A percentile compares a stretch with the other conserved stretches of the same genome.
Conservation (phyloP, 2,329 filamentous ascomycete genomes). For the Epichloe glyceriae region DNA sequence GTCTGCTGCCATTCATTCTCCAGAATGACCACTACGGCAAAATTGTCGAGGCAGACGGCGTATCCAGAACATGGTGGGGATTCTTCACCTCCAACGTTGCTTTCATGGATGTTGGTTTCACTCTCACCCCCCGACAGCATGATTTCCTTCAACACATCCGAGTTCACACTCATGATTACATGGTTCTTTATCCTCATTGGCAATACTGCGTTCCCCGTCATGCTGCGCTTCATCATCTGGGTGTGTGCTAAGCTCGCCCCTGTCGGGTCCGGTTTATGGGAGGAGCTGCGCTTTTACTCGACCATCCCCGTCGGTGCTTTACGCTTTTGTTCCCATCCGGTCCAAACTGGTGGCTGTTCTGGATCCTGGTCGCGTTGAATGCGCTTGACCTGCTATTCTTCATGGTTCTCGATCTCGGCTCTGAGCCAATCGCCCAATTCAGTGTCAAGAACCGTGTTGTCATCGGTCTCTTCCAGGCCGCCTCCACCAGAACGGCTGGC, state of each 20-base stretch:
- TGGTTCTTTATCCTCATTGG: constrained; percentile 85
- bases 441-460: constrained; percentile 65
- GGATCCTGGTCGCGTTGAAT: constrained; percentile 71
- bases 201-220: constrained; percentile 89
- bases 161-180: constrained; percentile 63
- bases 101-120: constrained; percentile 93
- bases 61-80: constrained; percentile 74
- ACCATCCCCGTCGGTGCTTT: constrained; percentile 92
- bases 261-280: constrained; percentile 58
- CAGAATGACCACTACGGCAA: constrained; percentile 47
- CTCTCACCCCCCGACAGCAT: constrained; percentile 89
- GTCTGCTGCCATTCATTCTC: constrained; percentile 70
- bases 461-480: constrained; percentile 81
- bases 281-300: constrained; percentile 85
- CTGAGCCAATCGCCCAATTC: constrained; percentile 52
- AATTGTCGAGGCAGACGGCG: constrained; percentile 47
- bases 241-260: constrained; percentile 53
- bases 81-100: constrained; percentile 79
- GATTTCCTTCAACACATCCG: constrained; percentile 69
- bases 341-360: constrained; percentile 94
- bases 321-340: constrained; percentile 82
- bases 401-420: constrained; percentile 77
- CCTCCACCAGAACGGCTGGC: constrained; percentile 79
- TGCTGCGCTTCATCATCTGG: constrained; percentile 93
- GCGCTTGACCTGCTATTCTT: constrained; percentile 80